Conservation (phyloP, 148 eudicot species). For the Chenopodium berlandieri region DNA sequence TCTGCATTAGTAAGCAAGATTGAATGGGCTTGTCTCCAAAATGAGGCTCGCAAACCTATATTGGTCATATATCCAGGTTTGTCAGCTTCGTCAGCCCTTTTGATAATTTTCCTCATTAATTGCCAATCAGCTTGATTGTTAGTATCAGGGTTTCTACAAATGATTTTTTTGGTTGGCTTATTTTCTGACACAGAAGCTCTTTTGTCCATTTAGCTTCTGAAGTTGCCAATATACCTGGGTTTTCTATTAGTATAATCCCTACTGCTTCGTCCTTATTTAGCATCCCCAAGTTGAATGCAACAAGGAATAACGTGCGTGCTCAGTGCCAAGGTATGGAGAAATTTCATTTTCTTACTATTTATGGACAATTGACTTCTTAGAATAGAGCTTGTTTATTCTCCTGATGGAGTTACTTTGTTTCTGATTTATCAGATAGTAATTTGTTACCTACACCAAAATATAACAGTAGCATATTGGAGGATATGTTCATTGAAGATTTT, state of each 20-base stretch:
- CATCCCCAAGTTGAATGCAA: constrained; percentile 54
- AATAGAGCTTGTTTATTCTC: background rate
- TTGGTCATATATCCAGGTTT: constrained; percentile 73
- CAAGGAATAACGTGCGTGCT: constrained; percentile 68
- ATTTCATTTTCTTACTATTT: background rate
- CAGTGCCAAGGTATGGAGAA: constrained; percentile 53
- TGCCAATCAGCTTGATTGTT: background rate
- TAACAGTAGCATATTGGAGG: constrained; percentile 87
- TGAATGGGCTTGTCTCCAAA: constrained; percentile 72
- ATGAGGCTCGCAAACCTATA: constrained; percentile 91
- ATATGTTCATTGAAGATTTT: constrained; percentile 73
- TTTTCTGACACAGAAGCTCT: background rate
- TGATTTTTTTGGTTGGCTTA: background rate
- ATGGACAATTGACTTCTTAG: background rate
- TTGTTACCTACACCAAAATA: constrained; percentile 73
- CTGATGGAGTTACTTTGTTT: constrained; percentile 5
- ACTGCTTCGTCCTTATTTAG: constrained; percentile 59
- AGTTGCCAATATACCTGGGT: constrained; percentile 34
- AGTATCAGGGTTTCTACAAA: background rate
- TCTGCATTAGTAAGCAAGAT: constrained; percentile 51
- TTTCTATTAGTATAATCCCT: constrained; percentile 74
- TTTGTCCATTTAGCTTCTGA: constrained; percentile 39
- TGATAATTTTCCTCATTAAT: background rate
- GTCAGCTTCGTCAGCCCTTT: background rate
- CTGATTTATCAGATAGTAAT: constrained; percentile 27